Evolutionary conservation across 305 asterid genomes (phyloP), one percentile per base, ranked within the genome.

Genomic region (Plantago coronopus): DNA sequence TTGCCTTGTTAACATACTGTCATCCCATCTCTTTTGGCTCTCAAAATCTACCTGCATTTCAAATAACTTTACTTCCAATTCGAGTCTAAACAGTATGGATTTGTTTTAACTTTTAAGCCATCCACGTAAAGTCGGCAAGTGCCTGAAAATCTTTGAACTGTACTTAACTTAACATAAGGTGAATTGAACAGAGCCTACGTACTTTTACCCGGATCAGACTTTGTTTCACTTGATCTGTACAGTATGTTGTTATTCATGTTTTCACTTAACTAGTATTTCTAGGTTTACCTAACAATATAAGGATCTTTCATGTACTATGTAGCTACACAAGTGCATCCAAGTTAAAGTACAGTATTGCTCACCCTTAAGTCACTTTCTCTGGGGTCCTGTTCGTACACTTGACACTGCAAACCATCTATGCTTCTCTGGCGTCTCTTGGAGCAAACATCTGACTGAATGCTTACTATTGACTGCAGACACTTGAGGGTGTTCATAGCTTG

Each of bases 11-110:
- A 88, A 66, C 64, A 76, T 67, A 47, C 91, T 80, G 69, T 85
- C 84, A 45, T 91, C 95, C 96, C 98, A 91, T 76, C 78, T 81
- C 59, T 75, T 83, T 76, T 91, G 86, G 84, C 93, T 82, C 76
- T 84, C 86, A 34, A 72, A 58, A 73, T 86, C 95, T 29, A 82
- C 82, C 96, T 91, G 84, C 76, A 73, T 22, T 60, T 69, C 54
- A 7, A 14, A 47, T 46, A 47, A 58, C 34, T 46, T 73, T 31
- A 47, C 60, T 65, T 54, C 48, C n/a, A 54, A 27, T 34, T 34
- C 9, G 11, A 6, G 12, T 34, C 12, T 34, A 34, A 11, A 34
- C 40, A 34, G 40, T 34, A 34, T 34, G 40, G 40, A 34, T 34
- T 5, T 51, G 38, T 51, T 51, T n/a, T n/a, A n/a, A n/a, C n/a